phyloP scores from a whole-genome alignment of 108 stramenopile species.

The Parmales sp. region DNA sequence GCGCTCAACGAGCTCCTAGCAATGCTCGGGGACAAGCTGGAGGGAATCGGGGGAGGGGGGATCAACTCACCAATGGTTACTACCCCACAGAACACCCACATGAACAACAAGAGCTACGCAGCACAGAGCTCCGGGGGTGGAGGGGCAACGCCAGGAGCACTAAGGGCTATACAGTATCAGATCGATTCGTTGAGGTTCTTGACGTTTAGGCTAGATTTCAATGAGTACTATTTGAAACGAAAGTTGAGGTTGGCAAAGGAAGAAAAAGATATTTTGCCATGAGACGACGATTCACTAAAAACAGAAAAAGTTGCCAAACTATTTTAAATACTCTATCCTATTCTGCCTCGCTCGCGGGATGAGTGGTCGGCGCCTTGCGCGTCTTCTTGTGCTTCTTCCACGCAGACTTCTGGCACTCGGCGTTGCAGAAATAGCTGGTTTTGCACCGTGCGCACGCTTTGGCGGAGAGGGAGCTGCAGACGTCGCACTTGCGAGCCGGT shows the following conservation, averaged over 20 bases:
- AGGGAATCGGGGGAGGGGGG: slow-evolving; percentile 6
- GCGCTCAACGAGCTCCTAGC: slow-evolving; percentile 39
- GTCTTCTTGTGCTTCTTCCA: no score
- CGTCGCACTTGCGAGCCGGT: no score
- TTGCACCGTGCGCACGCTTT: no score
- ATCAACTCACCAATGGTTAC: slow-evolving; percentile 10
- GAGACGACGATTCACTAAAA: no score
- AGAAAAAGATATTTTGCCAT: background rate
- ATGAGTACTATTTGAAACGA: slow-evolving; percentile 42
- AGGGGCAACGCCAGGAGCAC: background rate
- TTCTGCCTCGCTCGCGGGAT: no score
- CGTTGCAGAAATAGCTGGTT: no score
- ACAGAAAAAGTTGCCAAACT: no score
- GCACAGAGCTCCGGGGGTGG: background rate
- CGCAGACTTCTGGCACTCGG: no score
- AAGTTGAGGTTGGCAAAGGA: background rate
- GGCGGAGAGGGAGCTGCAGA: no score
- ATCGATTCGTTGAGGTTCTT: slow-evolving; percentile 57
- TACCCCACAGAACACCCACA: background rate
- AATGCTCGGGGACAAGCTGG: slow-evolving; percentile 33
- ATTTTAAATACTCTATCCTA: no score
- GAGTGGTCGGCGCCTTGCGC: no score
- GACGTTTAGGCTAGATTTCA: slow-evolving; percentile 70
- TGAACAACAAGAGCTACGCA: slow-evolving; percentile 12
- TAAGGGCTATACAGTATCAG: background rate